Percentiles rank a stretch among this genome's conserved stretches.
Evolutionary conservation across 208 protist genomes (phyloP).

Genomic region (Cochliopodium minus): DNA sequence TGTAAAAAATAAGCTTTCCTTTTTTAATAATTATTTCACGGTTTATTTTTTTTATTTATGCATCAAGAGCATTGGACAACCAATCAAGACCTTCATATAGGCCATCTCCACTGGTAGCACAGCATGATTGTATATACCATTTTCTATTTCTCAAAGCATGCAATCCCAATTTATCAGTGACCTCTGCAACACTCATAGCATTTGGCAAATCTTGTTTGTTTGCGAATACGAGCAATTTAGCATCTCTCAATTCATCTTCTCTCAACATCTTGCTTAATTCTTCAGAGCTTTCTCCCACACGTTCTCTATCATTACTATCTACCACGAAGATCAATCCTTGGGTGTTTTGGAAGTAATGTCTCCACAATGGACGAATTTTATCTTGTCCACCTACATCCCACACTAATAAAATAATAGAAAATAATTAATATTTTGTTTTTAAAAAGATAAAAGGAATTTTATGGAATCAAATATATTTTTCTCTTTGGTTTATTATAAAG

Average conservation of each 20-base stretch:
- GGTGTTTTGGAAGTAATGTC: conserved; percentile 64
- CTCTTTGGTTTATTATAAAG: neutral
- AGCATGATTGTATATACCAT: conserved; percentile 67
- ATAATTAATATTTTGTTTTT: too few species aligned
- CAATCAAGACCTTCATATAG: conserved; percentile 74
- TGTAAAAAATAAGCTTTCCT: too few species aligned
- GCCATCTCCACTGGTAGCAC: conserved; percentile 63
- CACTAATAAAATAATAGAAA: conserved; percentile 42
- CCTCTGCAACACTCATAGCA: conserved; percentile 80
- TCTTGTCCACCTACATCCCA: conserved; percentile 73
- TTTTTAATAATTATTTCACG: too few species aligned
- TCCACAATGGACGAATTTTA: conserved; percentile 57
- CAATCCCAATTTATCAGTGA: conserved; percentile 83
- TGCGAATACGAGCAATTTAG: conserved; percentile 86
- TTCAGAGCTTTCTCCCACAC: conserved; percentile 22
- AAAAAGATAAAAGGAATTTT: too few species aligned
- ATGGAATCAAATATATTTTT: neutral
- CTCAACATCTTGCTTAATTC: conserved; percentile 74
- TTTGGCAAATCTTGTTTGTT: conserved; percentile 98
- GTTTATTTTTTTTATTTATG: too few species aligned
- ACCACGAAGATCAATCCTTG: conserved; percentile 45
- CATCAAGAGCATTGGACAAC: too few species aligned
- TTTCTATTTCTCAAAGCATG: conserved; percentile 63
- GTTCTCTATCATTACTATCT: conserved; percentile 36
- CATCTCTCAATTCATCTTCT: conserved; percentile 87